Evolutionary conservation across 1,284 basidiomycete genomes (phyloP).

Genomic region (Moesziomyces sp.): DNA sequence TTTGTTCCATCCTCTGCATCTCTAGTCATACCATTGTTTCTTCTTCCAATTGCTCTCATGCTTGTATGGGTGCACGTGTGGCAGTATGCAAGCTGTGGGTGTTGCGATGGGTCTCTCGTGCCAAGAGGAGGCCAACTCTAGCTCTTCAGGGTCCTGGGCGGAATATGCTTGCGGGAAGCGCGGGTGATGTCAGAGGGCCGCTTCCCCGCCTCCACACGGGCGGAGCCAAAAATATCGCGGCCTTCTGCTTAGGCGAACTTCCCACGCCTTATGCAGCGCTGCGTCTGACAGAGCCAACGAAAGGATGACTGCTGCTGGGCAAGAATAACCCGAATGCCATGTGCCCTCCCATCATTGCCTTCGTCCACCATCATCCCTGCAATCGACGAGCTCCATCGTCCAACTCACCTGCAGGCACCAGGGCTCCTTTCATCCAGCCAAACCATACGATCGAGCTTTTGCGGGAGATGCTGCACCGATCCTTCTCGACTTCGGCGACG

Average conservation of each 20-base stretch:
- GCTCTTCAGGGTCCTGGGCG: no score
- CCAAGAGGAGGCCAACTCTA: no score
- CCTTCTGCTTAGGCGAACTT: background rate
- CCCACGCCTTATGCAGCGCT: background rate
- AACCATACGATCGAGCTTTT: background rate
- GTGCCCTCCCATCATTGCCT: no score
- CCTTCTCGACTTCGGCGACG: constrained; percentile 22
- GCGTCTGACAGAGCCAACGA: no score
- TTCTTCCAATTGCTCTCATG: no score
- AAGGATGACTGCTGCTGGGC: background rate
- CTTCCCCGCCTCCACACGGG: constrained; percentile 23
- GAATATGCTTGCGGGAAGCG: background rate
- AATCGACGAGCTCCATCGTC: background rate
- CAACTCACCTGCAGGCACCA: no score
- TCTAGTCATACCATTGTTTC: no score
- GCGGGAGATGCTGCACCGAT: constrained; percentile 15
- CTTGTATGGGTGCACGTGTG: no score
- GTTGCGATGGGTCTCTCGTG: no score
- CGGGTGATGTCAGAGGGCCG: constrained; percentile 6
- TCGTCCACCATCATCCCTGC: background rate
- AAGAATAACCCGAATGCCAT: background rate
- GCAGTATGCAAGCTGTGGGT: no score
- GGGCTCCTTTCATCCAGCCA: no score
- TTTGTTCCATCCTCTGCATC: background rate
- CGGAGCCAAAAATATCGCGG: background rate